A percentile compares a stretch with the other conserved stretches of the same genome.
These are phyloP conservation scores for Sutorius eximius DNA, from an alignment of 1,284 basidiomycete species.

Conservation along the genomic window DNA sequence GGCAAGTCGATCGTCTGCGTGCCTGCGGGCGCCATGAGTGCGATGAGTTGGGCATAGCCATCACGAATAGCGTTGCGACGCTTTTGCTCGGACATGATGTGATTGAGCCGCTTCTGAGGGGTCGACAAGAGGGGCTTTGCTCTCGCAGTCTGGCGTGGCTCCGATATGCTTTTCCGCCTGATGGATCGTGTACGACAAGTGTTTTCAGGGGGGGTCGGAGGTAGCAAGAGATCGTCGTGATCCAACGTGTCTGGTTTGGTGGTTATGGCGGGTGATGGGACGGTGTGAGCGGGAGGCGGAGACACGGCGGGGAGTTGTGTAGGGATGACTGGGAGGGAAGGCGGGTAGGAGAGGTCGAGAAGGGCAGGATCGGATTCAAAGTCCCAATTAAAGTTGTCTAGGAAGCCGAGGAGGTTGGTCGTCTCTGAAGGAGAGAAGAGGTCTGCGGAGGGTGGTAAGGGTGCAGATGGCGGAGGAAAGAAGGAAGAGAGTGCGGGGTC, in stretches of 20 bases:
- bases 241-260: slow-evolving; percentile 8
- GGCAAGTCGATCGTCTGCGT: slow-evolving; percentile 69
- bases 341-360: slow-evolving; percentile 6
- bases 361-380: slow-evolving; percentile 39
- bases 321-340: slow-evolving; percentile 1
- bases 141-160: slow-evolving; percentile 23
- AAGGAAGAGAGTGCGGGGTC: slow-evolving; percentile 53
- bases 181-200: slow-evolving; percentile 15
- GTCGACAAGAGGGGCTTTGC: slow-evolving; percentile 69
- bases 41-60: slow-evolving; percentile 81
- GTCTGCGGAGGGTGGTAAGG: slow-evolving; percentile 67
- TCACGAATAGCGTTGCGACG: slow-evolving; percentile 86
- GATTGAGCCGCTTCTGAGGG: slow-evolving; percentile 89
- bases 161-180: slow-evolving; percentile 26
- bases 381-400: slow-evolving; percentile 75
- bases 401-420: slow-evolving; percentile 69
- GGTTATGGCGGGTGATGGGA: slow-evolving; percentile 22
- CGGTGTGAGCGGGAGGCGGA: slow-evolving; percentile 9
- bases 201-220: slow-evolving; percentile 11
- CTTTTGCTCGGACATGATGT: slow-evolving; percentile 92
- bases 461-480: slow-evolving; percentile 53
- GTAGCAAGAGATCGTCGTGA: slow-evolving; percentile 1
- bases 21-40: slow-evolving; percentile 72
- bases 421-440: slow-evolving; percentile 73
- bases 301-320: slow-evolving; percentile 2